Base-by-base conservation (phyloP, 2,329 filamentous ascomycete species). In the Fusarium pseudoanthophilum region DNA sequence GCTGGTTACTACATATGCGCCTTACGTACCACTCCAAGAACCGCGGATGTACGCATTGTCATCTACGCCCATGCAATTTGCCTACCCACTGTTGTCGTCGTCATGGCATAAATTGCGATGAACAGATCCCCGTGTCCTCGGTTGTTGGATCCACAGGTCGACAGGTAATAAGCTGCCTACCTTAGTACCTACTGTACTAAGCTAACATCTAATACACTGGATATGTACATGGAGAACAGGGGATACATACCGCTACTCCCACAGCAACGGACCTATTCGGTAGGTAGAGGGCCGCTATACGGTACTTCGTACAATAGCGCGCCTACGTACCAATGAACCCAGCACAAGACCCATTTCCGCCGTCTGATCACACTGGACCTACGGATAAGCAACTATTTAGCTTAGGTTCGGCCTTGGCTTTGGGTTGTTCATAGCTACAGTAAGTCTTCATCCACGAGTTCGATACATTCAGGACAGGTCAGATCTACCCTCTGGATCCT, bases 101-200 rank as follows among this genome's bases (percentile, higher is more conserved):
- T 74, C 63, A 69, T 74, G 71, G 52, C 71, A 74, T 69, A 74
- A 74, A 74, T 74, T 74, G 62, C 46, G 71, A 72, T 74, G 48
- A 61, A 43, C 64, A 62, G 52, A 72, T 72, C 71, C 67, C 71
- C 67, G 59, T 72, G 55, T 59, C 45, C 28, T 69, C 8, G 60
- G 37, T 51, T 46, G 24, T 57, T 64, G 30, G 60, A 68, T 69
- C 63, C 67, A 40, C 59, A 52, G 18, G 21, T 21, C 43, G 26
- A 46, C 43, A 46, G 24, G 43, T 26, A 26, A 26, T 14, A 15
- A 21, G 20, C 43, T 15, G 32, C 32, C 32, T 34, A 14, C 32
- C 32, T 28, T 28, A 28, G 28, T 34, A 32, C 32, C 30, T 30
- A n/a, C n/a, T n/a, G n/a, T 32, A 32, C 32, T 15, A 16, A 34